Percentiles rank a stretch among this genome's conserved stretches.
These are phyloP conservation scores for Jackrogersella minutella DNA, from an alignment of 495 filamentous ascomycete species.

Conservation along the genomic window DNA sequence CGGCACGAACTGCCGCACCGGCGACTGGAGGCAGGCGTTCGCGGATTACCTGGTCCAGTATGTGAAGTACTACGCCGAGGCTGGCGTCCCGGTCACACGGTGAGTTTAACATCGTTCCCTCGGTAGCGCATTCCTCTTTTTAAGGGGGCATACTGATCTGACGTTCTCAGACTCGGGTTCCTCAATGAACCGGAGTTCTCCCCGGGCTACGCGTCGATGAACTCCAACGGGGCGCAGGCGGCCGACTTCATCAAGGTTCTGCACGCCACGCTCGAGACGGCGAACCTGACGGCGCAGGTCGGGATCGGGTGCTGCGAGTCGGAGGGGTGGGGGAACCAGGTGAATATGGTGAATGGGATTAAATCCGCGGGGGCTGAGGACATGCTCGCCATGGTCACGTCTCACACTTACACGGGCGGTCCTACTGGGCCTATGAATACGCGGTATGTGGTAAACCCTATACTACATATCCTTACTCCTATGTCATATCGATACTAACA, in stretches of 20 bases:
- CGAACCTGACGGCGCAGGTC: constrained; percentile 41
- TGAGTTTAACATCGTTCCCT: constrained; percentile 53
- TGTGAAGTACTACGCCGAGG: constrained; percentile 57
- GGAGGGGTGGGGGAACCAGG: constrained; percentile 53
- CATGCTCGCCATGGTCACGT: constrained; percentile 47
- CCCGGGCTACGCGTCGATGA: constrained; percentile 51
- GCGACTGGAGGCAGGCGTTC: constrained; percentile 65
- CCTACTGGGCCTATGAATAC: constrained; percentile 46
- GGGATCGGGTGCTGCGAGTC: constrained; percentile 54
- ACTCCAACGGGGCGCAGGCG: constrained; percentile 47
- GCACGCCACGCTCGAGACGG: constrained; percentile 42
- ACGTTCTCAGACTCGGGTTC: constrained; percentile 36
- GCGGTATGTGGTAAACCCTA: no score
- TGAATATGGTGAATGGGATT: constrained; percentile 49
- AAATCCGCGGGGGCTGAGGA: constrained; percentile 44
- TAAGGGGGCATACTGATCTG: no score
- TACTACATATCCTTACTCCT: background rate
- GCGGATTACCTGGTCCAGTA: constrained; percentile 64
- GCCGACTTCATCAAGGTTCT: constrained; percentile 55
- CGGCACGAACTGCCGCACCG: constrained; percentile 53
- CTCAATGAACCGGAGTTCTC: constrained; percentile 55
- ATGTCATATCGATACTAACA: background rate
- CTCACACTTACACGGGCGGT: constrained; percentile 51
- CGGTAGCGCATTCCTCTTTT: constrained; percentile 45
- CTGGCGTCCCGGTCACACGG: constrained; percentile 60